Evolutionary conservation across 805 yeast species (phyloP).

Genomic region (Candida ovalis): DNA sequence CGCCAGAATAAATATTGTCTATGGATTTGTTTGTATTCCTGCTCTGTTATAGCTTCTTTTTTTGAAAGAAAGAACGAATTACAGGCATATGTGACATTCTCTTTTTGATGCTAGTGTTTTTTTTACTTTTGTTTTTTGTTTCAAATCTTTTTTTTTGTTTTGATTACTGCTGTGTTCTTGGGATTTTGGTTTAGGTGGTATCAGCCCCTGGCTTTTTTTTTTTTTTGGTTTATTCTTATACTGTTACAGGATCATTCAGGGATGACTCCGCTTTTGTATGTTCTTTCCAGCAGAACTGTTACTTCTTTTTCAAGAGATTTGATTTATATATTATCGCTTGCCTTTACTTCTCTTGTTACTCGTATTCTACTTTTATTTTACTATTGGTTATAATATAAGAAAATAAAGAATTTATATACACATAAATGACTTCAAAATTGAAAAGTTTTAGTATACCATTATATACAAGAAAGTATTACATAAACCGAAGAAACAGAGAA

Average conservation of each 20-base stretch:
- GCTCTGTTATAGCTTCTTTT: too few relatives aligned
- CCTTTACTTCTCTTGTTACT: background rate
- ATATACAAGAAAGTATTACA: background rate
- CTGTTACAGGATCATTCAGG: background rate
- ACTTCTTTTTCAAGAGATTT: background rate
- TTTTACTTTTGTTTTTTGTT: background rate
- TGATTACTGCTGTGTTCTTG: background rate
- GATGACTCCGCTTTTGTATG: background rate
- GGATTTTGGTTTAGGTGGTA: background rate
- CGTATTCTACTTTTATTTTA: constrained; percentile 12
- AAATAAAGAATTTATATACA: background rate
- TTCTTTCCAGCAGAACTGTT: background rate
- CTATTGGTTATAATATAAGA: background rate
- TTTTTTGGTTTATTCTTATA: background rate
- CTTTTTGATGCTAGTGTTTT: background rate
- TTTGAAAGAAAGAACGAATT: too few relatives aligned
- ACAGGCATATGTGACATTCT: background rate
- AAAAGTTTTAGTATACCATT: background rate
- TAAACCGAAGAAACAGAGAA: too few relatives aligned
- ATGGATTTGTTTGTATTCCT: background rate
- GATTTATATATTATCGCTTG: background rate
- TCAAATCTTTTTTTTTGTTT: background rate
- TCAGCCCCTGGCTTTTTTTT: background rate
- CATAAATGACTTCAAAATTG: background rate
- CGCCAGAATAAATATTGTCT: background rate